A percentile compares a stretch with the other conserved stretches of the same genome.
phyloP scores from a whole-genome alignment of 2,329 filamentous ascomycete species.

The Rutstroemia sp. region DNA sequence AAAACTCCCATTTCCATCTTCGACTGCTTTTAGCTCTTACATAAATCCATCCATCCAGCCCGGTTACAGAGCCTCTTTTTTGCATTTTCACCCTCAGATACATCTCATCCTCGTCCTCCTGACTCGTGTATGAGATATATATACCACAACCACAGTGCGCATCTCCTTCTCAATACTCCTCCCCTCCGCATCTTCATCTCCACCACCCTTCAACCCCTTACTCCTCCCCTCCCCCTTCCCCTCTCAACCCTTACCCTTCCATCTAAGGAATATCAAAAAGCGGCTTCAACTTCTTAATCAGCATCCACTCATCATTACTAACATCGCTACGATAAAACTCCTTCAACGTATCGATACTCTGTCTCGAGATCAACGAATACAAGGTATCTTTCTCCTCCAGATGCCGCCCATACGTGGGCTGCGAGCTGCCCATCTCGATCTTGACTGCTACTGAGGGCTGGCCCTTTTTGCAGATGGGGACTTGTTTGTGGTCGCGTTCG shows the following conservation, averaged over 20 bases:
- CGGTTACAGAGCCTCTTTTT: too few species aligned
- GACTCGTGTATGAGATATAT: not conserved
- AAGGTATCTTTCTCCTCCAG: conserved; percentile 85
- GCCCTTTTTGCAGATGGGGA: conserved; percentile 87
- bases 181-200: not conserved
- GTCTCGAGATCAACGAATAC: conserved; percentile 80
- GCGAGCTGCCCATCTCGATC: conserved; percentile 86
- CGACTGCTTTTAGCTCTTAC: too few species aligned
- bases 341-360: conserved; percentile 91
- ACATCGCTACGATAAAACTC: conserved; percentile 89
- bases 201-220: not conserved
- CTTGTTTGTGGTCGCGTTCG: conserved; percentile 94
- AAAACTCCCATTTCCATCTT: too few species aligned
- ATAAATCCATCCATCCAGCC: too few species aligned
- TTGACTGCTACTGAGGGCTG: conserved; percentile 97
- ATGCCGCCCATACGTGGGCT: conserved; percentile 91
- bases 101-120: not conserved
- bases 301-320: conserved; percentile 83
- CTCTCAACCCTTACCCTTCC: not conserved
- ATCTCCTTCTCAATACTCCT: too few species aligned
- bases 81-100: not conserved
- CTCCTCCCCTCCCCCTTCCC: not conserved
- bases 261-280: conserved; percentile 67
- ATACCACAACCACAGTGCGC: too few species aligned
- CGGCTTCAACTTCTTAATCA: conserved; percentile 93